Percentiles rank a stretch among this genome's conserved stretches.
Conservation (phyloP, 345 rosid genomes). For the Sonneratia alba region DNA sequence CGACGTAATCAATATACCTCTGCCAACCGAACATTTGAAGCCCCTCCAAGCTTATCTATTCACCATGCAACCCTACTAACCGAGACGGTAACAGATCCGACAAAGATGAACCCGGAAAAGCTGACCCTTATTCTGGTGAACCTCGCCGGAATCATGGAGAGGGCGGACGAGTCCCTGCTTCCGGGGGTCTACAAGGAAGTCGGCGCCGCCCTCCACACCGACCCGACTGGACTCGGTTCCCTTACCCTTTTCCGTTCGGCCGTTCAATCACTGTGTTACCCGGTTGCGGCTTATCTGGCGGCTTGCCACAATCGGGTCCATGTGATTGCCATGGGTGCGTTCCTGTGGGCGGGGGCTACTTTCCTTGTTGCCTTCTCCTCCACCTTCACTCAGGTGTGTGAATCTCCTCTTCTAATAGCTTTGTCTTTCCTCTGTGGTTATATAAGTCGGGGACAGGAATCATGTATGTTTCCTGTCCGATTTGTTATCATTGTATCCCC, state of each 20-base stretch:
- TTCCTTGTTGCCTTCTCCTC: conserved; percentile 68
- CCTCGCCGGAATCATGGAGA: conserved; percentile 81
- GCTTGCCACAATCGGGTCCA: conserved; percentile 50
- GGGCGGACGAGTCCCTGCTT: conserved; percentile 80
- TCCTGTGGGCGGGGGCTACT: conserved; percentile 72
- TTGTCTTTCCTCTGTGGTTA: neutral
- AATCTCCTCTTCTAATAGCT: neutral
- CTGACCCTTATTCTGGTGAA: conserved; percentile 69
- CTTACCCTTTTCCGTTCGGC: conserved; percentile 55
- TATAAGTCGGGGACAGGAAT: too few relatives aligned
- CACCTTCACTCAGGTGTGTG: conserved; percentile 45
- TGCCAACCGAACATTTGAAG: neutral
- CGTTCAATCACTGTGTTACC: conserved; percentile 52
- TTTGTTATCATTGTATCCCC: neutral
- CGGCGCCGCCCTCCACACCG: conserved; percentile 72
- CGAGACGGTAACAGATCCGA: neutral
- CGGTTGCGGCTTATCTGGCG: conserved; percentile 54
- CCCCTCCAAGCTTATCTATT: neutral
- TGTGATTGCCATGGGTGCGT: conserved; percentile 60
- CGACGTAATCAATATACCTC: neutral
- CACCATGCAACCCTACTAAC: neutral
- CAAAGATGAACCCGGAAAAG: conserved; percentile 48
- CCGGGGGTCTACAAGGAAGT: conserved; percentile 91
- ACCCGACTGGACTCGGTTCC: conserved; percentile 77
- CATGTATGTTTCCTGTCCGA: too few relatives aligned